These are phyloP conservation scores for Epichloe amarillans DNA, from an alignment of 2,329 filamentous ascomycete species.

Conservation along the genomic window DNA sequence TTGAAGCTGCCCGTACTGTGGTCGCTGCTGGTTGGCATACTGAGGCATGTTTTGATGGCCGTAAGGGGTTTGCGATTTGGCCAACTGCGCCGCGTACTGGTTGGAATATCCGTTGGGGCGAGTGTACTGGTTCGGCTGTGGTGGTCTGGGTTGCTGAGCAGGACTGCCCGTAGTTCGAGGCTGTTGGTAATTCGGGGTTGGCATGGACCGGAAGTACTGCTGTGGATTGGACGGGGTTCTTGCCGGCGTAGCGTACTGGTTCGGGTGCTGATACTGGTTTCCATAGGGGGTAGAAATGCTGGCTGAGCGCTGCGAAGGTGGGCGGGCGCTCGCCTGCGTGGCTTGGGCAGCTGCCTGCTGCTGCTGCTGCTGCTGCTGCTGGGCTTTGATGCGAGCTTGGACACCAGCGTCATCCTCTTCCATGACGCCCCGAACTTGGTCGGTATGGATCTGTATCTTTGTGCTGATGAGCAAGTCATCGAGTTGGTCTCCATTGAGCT, in stretches of 20 bases:
- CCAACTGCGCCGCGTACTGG: slow-evolving; percentile 35
- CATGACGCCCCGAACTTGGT: slow-evolving; percentile 65
- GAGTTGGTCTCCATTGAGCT: slow-evolving; percentile 75
- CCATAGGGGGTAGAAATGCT: slow-evolving; percentile 27
- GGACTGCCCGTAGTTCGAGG: slow-evolving; percentile 21
- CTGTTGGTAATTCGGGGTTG: slow-evolving; percentile 30
- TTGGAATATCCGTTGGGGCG: slow-evolving; percentile 33
- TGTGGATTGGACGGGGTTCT: slow-evolving; percentile 31
- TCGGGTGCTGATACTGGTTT: slow-evolving; percentile 27
- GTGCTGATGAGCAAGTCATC: slow-evolving; percentile 71
- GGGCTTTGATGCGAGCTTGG: slow-evolving; percentile 34
- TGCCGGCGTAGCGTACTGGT: slow-evolving; percentile 34
- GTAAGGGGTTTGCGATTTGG: slow-evolving; percentile 38
- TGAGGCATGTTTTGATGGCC: slow-evolving; percentile 37
- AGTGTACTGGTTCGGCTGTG: slow-evolving; percentile 35
- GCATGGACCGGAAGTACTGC: slow-evolving; percentile 29
- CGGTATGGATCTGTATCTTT: slow-evolving; percentile 58
- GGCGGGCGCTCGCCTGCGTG: slow-evolving; percentile 21
- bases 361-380: slow-evolving; percentile 17
- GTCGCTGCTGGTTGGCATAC: slow-evolving; percentile 32
- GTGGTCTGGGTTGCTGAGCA: slow-evolving; percentile 19
- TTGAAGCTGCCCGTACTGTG: slow-evolving; percentile 28
- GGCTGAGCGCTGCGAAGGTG: slow-evolving; percentile 21
- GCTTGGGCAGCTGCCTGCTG: slow-evolving; percentile 6
- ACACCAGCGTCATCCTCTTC: slow-evolving; percentile 63